phyloP scores from a whole-genome alignment of 306 rosid genomes.

The Gillenia trifoliata region DNA sequence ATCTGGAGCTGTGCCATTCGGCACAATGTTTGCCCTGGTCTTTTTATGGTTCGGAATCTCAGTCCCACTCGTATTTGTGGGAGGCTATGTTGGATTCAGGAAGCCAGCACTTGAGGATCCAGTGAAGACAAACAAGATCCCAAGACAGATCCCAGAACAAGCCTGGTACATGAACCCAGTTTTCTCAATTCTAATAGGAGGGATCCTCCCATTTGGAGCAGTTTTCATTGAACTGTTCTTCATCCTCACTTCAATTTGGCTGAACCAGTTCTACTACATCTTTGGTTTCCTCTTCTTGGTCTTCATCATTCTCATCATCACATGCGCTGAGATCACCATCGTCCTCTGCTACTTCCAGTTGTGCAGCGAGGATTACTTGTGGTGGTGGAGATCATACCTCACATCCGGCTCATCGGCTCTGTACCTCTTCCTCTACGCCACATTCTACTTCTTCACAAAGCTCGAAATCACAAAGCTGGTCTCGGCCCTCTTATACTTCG shows the following conservation, averaged over 20 bases:
- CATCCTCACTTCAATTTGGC: conserved; percentile 96
- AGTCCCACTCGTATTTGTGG: conserved; percentile 92
- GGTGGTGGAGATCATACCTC: conserved; percentile 99
- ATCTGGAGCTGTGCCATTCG: conserved; percentile 98
- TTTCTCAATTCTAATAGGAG: conserved; percentile 87
- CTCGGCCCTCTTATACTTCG: conserved; percentile 77
- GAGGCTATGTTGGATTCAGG: conserved; percentile 88
- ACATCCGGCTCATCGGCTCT: conserved; percentile 92
- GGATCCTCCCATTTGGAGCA: conserved; percentile 96
- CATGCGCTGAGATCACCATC: conserved; percentile 91
- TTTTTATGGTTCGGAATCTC: conserved; percentile 98
- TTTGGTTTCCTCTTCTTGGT: conserved; percentile 98
- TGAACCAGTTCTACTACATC: conserved; percentile 98
- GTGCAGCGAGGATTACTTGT: conserved; percentile 95
- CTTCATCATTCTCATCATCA: conserved; percentile 74
- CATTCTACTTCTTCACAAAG: conserved; percentile 99
- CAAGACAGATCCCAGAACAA: conserved; percentile 98
- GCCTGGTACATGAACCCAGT: conserved; percentile 98
- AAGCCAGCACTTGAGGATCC: conserved; percentile 96
- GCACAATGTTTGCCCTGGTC: conserved; percentile 94
- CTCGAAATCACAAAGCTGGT: conserved; percentile 95
- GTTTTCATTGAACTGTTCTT: conserved; percentile 98
- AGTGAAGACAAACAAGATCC: conserved; percentile 96
- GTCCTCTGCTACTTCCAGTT: conserved; percentile 98
- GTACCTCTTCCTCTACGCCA: conserved; percentile 90